A percentile compares a stretch with the other conserved stretches of the same genome.
These are phyloP conservation scores for Catenaria anguillulae DNA, from an alignment of 371 early-diverging fungal species.

Conservation along the genomic window DNA sequence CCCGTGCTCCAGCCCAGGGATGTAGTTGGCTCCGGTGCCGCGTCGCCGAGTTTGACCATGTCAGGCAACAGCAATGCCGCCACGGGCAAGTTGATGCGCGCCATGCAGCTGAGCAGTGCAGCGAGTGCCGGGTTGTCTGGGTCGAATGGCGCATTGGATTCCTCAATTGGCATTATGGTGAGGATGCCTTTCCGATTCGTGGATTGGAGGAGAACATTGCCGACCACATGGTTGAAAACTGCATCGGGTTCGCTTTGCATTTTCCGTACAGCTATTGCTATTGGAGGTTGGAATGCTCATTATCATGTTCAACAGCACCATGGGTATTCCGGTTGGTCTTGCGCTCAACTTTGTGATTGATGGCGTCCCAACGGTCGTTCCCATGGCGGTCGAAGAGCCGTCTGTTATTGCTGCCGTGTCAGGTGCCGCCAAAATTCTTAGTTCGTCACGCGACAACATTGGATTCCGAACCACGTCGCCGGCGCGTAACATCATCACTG, in stretches of 20 bases:
- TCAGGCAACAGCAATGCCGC: too few species aligned
- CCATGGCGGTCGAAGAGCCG: conserved; percentile 62
- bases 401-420: conserved; percentile 55
- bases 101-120: too few species aligned
- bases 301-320: conserved; percentile 19
- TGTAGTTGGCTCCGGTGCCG: too few species aligned
- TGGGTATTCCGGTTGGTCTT: conserved; percentile 48
- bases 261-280: too few species aligned
- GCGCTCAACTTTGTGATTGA: conserved; percentile 50
- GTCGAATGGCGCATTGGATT: too few species aligned
- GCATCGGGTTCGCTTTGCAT: conserved; percentile 29
- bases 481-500: conserved; percentile 41
- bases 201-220: conserved; percentile 40
- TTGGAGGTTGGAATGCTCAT: background rate
- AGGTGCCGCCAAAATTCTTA: conserved; percentile 48
- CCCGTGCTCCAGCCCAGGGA: too few species aligned
- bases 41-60: too few species aligned
- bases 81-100: too few species aligned
- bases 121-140: too few species aligned
- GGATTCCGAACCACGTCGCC: conserved; percentile 37
- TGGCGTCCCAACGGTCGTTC: conserved; percentile 31
- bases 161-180: too few species aligned
- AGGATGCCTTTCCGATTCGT: conserved; percentile 27
- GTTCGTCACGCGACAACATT: conserved; percentile 13
- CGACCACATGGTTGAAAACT: conserved; percentile 52